phyloP scores from a whole-genome alignment of 2,329 filamentous ascomycete genomes.

The Trichoderma sp. region DNA sequence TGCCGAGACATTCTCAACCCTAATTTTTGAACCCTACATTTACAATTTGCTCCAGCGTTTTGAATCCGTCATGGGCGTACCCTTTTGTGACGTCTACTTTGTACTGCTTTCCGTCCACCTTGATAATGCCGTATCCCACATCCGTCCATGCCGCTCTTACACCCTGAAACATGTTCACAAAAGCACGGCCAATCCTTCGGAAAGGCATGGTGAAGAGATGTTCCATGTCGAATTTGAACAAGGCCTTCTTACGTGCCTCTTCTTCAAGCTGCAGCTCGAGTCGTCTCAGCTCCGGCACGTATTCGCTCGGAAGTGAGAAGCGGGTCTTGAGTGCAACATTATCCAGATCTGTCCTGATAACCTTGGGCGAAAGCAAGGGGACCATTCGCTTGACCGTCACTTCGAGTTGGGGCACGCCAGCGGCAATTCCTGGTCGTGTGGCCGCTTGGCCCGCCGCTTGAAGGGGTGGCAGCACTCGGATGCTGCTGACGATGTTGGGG shows the following conservation, averaged over 20 bases:
- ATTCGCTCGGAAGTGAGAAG: slow-evolving; percentile 42
- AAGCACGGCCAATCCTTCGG: slow-evolving; percentile 47
- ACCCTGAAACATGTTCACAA: slow-evolving; percentile 45
- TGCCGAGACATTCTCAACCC: not conserved
- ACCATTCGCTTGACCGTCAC: slow-evolving; percentile 52
- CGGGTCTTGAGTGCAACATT: slow-evolving; percentile 40
- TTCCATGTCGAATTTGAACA: slow-evolving; percentile 53
- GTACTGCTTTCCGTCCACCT: slow-evolving; percentile 49
- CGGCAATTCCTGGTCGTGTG: slow-evolving; percentile 20
- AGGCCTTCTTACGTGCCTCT: slow-evolving; percentile 40
- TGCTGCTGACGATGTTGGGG: slow-evolving; percentile 56
- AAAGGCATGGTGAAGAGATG: slow-evolving; percentile 61
- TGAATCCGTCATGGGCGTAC: slow-evolving; percentile 61
- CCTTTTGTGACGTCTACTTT: slow-evolving; percentile 61
- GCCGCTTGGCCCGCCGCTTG: slow-evolving; percentile 26
- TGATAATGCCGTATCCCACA: slow-evolving; percentile 57
- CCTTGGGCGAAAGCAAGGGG: slow-evolving; percentile 49
- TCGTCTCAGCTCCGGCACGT: slow-evolving; percentile 39
- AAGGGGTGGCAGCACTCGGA: slow-evolving; percentile 57
- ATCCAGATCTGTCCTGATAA: slow-evolving; percentile 40
- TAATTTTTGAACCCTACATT: slow-evolving; percentile 31
- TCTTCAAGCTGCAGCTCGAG: slow-evolving; percentile 38
- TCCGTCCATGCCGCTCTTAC: slow-evolving; percentile 55
- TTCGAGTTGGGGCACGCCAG: slow-evolving; percentile 49
- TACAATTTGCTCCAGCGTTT: slow-evolving; percentile 58